These are phyloP conservation scores for Taiwanofungus camphoratus DNA, from an alignment of 1,284 basidiomycete genomes.

Conservation along the genomic window DNA sequence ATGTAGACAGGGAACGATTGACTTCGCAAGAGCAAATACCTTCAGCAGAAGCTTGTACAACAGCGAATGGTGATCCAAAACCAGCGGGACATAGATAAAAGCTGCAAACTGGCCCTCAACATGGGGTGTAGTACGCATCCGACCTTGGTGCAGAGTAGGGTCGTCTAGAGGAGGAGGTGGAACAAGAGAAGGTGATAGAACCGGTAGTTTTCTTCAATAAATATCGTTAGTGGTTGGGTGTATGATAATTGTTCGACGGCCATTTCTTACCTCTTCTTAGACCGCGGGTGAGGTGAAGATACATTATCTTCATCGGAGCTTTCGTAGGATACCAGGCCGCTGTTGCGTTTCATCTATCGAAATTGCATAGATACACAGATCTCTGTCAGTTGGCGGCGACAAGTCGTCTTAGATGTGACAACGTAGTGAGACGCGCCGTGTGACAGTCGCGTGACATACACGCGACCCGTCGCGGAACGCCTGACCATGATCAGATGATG, in stretches of 20 bases:
- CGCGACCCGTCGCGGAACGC: too few relatives aligned
- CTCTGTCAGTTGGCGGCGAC: background rate
- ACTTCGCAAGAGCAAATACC: slow-evolving; percentile 40
- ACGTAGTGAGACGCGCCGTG: too few relatives aligned
- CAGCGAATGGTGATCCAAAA: slow-evolving; percentile 34
- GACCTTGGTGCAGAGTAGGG: slow-evolving; percentile 72
- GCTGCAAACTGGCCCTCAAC: slow-evolving; percentile 76
- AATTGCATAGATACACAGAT: too few relatives aligned
- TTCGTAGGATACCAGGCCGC: slow-evolving; percentile 10
- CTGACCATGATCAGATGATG: background rate
- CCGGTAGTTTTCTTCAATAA: slow-evolving; percentile 44
- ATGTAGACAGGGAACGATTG: slow-evolving; percentile 41
- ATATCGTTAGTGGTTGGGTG: slow-evolving; percentile 5
- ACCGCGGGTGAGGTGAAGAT: background rate
- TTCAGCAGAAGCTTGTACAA: slow-evolving; percentile 44
- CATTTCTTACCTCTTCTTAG: slow-evolving; percentile 2
- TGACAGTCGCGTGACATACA: too few relatives aligned
- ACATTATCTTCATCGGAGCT: slow-evolving; percentile 13
- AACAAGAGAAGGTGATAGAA: slow-evolving; percentile 44
- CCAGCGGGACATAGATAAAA: slow-evolving; percentile 66
- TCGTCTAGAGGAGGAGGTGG: slow-evolving; percentile 49
- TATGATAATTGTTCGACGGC: background rate
- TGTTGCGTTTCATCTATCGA: slow-evolving; percentile 9
- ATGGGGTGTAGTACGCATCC: slow-evolving; percentile 66
- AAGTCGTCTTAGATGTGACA: background rate